Base-by-base conservation (phyloP, 371 early-diverging fungal genomes). In the Mucor lusitanicus region DNA sequence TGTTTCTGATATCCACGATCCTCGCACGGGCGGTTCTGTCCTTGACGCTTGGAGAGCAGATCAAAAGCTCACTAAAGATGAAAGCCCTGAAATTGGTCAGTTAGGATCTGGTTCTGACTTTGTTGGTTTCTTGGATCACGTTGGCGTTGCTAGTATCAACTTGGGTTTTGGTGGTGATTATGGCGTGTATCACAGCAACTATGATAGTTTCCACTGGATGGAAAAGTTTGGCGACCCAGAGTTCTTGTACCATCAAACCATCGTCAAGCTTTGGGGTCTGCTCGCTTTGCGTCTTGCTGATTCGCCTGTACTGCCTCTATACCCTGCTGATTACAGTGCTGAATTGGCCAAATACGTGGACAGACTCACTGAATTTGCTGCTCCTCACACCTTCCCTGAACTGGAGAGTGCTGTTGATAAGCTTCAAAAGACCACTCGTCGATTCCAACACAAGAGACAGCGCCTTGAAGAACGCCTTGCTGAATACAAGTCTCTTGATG, bases 181-280 rank as follows among this genome's bases (percentile, higher is more conserved):
- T 60, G 90, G 90, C 33, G 81, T 88, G 0, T 88, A 88, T 57
- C 91, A 91, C 69, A 88, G 88, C 59, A 85, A 81, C 67, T 90
- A 90, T 72, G 88, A 90, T 70, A 67, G 64, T 27, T 67, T 71
- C 71, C 83, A 86, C 63, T 87, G 88, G 81, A 88, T 91, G 87
- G 76, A 78, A 12, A 81, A 85, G 59, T 89, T 82, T 71, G 84
- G 88, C 28, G 91, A 91, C 65, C 88, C 91, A 5, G 72, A 71
- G 3, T 88, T 85, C 69, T 67, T 81, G 23, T 88, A 88, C 42
- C 90, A 91, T 67, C 73, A 72, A 55, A 71, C 88, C 6, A 67
- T 85, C 44, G 75, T 78, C 33, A 78, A 69, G 23, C 64, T 84
- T 27, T 79, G 76, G 75, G 77, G 80, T 42, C 35, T 81, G 4